Percentiles rank a stretch among this genome's conserved stretches.
Conservation (phyloP, 2,329 filamentous ascomycete species). For the Drechmeria coniospora region DNA sequence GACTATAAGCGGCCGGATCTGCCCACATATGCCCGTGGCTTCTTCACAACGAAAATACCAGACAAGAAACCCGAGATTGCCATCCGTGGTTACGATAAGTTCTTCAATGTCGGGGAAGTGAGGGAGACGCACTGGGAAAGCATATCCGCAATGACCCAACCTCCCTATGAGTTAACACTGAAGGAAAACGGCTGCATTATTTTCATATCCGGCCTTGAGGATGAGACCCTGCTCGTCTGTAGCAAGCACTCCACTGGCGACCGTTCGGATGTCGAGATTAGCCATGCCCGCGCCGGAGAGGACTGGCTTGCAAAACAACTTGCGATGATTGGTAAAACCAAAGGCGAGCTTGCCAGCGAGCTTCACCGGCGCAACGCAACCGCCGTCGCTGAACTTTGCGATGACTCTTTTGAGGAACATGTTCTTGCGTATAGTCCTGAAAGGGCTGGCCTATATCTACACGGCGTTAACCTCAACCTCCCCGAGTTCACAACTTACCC, state of each 20-base stretch:
- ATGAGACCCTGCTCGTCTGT: conserved; percentile 84
- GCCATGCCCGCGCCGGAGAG: conserved; percentile 77
- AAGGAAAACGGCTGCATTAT: conserved; percentile 99
- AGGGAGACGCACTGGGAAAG: conserved; percentile 67
- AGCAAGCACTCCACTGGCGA: conserved; percentile 94
- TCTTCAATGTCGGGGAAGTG: conserved; percentile 88
- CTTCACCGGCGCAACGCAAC: conserved; percentile 75
- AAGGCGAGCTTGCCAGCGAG: conserved; percentile 60
- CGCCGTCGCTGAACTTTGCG: conserved; percentile 88
- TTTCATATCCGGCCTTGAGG: conserved; percentile 82
- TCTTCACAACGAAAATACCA: conserved; percentile 69
- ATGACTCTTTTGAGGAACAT: conserved; percentile 93
- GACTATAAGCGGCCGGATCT: conserved; percentile 82
- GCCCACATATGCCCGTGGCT: conserved; percentile 81
- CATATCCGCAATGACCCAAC: conserved; percentile 59
- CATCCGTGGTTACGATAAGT: conserved; percentile 91
- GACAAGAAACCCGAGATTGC: conserved; percentile 60
- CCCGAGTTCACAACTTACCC: conserved; percentile 82
- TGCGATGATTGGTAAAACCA: conserved; percentile 58
- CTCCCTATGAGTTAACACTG: conserved; percentile 87
- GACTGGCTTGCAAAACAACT: conserved; percentile 70
- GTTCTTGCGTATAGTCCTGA: conserved; percentile 78
- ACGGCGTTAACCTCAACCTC: conserved; percentile 92
- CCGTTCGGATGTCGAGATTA: conserved; percentile 53
- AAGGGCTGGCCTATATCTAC: conserved; percentile 78